Conservation (phyloP, 495 filamentous ascomycete species). For the Margaritispora aquatica region DNA sequence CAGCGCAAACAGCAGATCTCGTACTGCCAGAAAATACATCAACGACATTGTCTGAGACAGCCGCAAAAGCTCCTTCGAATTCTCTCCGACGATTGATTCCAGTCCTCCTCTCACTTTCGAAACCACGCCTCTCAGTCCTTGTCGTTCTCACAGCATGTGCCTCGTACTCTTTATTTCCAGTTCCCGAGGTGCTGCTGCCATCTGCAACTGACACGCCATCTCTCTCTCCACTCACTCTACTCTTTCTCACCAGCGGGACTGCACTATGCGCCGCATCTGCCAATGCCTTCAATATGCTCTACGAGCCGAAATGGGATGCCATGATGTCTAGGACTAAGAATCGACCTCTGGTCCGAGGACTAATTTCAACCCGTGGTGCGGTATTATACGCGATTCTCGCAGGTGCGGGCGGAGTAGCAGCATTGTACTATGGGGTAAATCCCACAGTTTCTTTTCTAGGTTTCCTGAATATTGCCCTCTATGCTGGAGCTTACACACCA, state of each 20-base stretch:
- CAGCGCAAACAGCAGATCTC: constrained; percentile 10
- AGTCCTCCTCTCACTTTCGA: constrained; percentile 86
- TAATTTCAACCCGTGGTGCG: constrained; percentile 71
- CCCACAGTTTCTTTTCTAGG: constrained; percentile 86
- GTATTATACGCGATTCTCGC: constrained; percentile 70
- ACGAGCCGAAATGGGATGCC: constrained; percentile 85
- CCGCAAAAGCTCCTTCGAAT: constrained; percentile 19
- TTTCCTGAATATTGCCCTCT: constrained; percentile 77
- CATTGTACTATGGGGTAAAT: constrained; percentile 84
- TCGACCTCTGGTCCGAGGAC: constrained; percentile 76
- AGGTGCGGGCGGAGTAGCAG: constrained; percentile 56
- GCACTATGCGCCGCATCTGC: constrained; percentile 79
- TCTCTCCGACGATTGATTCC: constrained; percentile 73
- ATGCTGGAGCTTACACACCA: constrained; percentile 89
- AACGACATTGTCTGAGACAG: constrained; percentile 14
- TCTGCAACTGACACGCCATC: constrained; percentile 70
- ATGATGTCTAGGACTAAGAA: constrained; percentile 90
- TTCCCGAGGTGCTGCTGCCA: constrained; percentile 68
- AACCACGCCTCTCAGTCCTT: constrained; percentile 87
- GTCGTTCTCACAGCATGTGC: constrained; percentile 88
- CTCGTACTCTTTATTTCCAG: constrained; percentile 88
- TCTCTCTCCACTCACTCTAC: constrained; percentile 80
- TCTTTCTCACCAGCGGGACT: constrained; percentile 88
- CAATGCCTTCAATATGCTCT: constrained; percentile 95
- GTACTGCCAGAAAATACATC: constrained; percentile 22